A percentile compares a stretch with the other conserved stretches of the same genome.
Evolutionary conservation across 495 filamentous ascomycete genomes (phyloP).

Genomic region (Hypoxylon crocopeplum): DNA sequence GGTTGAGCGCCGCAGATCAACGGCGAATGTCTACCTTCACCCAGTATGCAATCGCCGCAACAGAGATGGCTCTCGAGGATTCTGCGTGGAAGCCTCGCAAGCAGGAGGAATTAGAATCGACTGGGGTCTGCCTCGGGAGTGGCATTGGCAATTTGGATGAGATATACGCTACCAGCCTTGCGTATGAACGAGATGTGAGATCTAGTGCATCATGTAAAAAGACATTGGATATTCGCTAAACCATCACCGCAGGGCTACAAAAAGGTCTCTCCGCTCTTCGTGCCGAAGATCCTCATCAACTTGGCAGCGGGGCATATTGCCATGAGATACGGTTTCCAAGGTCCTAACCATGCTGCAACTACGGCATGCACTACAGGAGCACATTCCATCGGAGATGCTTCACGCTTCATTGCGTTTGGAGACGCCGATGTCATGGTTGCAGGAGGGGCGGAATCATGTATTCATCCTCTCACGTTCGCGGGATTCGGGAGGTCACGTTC

Average conservation of each 20-base stretch:
- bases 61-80: constrained; percentile 86
- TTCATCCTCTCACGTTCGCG: constrained; percentile 90
- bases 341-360: constrained; percentile 88
- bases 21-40: constrained; percentile 90
- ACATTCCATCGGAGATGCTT: constrained; percentile 91
- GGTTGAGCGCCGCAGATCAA: constrained; percentile 73
- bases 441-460: constrained; percentile 92
- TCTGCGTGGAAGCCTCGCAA: constrained; percentile 76
- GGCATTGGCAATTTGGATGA: constrained; percentile 95
- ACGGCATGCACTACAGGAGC: constrained; percentile 96
- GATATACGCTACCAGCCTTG: constrained; percentile 80
- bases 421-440: constrained; percentile 96
- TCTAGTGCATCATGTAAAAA: neutral
- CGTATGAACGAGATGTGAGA: constrained; percentile 75
- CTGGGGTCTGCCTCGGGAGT: constrained; percentile 93
- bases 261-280: constrained; percentile 91
- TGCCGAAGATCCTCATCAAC: constrained; percentile 92
- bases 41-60: constrained; percentile 87
- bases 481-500: constrained; percentile 90
- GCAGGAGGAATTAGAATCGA: constrained; percentile 69
- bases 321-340: constrained; percentile 89
- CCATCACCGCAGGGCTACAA: constrained; percentile 71
- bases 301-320: constrained; percentile 92
- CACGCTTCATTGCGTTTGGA: constrained; percentile 85
- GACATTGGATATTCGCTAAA: constrained; percentile 8